phyloP scores from a whole-genome alignment of 768 basidiomycete genomes.

The Boletus reticuloceps region DNA sequence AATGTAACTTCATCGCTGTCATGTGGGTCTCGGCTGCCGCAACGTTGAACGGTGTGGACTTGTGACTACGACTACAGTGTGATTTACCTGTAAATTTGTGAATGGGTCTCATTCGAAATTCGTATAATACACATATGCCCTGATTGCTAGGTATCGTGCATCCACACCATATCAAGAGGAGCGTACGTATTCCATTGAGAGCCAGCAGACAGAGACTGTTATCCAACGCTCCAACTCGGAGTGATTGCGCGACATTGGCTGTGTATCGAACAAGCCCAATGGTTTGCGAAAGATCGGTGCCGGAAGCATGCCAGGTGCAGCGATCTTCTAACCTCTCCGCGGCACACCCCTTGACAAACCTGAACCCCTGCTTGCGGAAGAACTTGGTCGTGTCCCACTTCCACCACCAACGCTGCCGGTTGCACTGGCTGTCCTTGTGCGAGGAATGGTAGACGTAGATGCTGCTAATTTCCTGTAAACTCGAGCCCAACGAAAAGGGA shows the following conservation, averaged over 20 bases:
- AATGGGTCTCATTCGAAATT: too few relatives aligned
- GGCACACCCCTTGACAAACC: conserved; percentile 23
- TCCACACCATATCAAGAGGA: not conserved
- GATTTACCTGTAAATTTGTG: too few relatives aligned
- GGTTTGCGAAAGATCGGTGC: not conserved
- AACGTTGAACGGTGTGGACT: too few relatives aligned
- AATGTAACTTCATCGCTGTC: too few relatives aligned
- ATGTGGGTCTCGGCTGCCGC: too few relatives aligned
- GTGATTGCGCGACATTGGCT: not conserved
- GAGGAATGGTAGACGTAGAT: conserved; percentile 14
- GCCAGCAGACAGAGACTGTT: not conserved
- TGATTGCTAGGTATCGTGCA: not conserved
- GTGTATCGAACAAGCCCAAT: not conserved
- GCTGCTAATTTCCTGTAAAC: conserved; percentile 12
- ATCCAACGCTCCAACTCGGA: not conserved
- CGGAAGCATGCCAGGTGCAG: not conserved
- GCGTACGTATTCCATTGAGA: conserved; percentile 1
- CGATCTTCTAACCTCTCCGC: conserved; percentile 28
- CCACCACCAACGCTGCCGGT: conserved; percentile 19
- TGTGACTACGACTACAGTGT: too few relatives aligned
- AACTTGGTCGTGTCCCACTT: conserved; percentile 22
- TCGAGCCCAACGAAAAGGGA: not conserved
- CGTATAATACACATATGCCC: not conserved
- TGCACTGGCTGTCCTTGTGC: conserved; percentile 27
- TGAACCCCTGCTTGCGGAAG: conserved; percentile 25